Percentiles rank a stretch among this genome's conserved stretches.
Conservation (phyloP, 805 yeast genomes). For the Torulaspora indica region DNA sequence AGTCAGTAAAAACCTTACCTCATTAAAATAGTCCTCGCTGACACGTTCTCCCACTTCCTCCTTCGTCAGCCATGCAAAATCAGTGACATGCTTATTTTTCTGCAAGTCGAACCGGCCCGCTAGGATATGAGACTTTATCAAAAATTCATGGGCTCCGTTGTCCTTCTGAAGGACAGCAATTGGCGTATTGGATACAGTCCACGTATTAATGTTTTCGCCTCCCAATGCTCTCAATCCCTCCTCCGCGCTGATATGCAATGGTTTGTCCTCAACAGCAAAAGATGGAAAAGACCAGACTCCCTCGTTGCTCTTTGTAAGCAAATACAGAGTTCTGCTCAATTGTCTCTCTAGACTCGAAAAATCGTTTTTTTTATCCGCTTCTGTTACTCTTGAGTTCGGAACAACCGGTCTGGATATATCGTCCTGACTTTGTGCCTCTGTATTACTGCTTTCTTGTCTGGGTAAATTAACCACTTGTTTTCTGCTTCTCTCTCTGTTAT, state of each 20-base stretch:
- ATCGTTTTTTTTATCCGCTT: slow-evolving; percentile 67
- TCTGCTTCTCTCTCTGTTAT: slow-evolving; percentile 80
- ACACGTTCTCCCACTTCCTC: slow-evolving; percentile 64
- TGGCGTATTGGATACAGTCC: slow-evolving; percentile 89
- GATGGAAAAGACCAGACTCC: slow-evolving; percentile 76
- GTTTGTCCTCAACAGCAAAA: slow-evolving; percentile 47
- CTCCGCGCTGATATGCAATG: slow-evolving; percentile 72
- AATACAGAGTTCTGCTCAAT: slow-evolving; percentile 73
- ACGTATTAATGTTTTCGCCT: slow-evolving; percentile 72
- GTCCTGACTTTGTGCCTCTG: slow-evolving; percentile 41
- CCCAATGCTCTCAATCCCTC: slow-evolving; percentile 66
- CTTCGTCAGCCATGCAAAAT: slow-evolving; percentile 79
- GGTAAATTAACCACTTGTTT: slow-evolving; percentile 80
- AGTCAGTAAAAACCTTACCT: slow-evolving; percentile 43
- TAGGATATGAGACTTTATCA: slow-evolving; percentile 81
- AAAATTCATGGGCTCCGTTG: slow-evolving; percentile 46
- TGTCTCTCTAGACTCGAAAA: slow-evolving; percentile 68
- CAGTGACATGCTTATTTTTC: slow-evolving; percentile 37
- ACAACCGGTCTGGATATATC: slow-evolving; percentile 64
- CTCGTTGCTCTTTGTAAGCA: slow-evolving; percentile 50
- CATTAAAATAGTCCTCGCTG: slow-evolving; percentile 49
- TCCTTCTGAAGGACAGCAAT: slow-evolving; percentile 54
- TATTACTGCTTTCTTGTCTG: slow-evolving; percentile 44
- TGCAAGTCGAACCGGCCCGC: slow-evolving; percentile 67
- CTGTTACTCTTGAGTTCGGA: slow-evolving; percentile 67